These are phyloP conservation scores for Achaetomiella virescens DNA, from an alignment of 495 filamentous ascomycete genomes.

Conservation along the genomic window DNA sequence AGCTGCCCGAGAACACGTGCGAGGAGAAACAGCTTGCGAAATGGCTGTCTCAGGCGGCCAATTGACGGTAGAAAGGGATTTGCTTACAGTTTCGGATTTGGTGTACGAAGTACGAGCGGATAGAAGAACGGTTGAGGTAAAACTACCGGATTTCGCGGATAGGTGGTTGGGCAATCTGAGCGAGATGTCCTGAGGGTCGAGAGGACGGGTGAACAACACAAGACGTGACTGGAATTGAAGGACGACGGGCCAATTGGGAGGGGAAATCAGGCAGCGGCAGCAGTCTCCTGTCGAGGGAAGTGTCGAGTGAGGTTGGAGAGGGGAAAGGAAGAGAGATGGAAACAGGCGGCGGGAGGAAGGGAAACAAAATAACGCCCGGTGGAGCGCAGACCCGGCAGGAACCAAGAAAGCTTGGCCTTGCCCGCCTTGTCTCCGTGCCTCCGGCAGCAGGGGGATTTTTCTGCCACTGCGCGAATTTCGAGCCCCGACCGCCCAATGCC, in stretches of 20 bases:
- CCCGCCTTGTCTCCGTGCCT: conserved; percentile 8
- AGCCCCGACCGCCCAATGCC: conserved; percentile 10
- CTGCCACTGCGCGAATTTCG: conserved; percentile 22
- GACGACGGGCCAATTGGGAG: conserved; percentile 17
- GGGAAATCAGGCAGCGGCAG: conserved; percentile 8
- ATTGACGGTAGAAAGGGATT: conserved; percentile 1
- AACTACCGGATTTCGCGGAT: not conserved
- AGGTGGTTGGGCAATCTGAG: too few species aligned
- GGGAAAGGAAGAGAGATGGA: conserved; percentile 16
- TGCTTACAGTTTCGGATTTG: conserved; percentile 13
- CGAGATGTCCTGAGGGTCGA: not conserved
- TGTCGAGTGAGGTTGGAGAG: conserved; percentile 33
- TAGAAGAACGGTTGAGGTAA: not conserved
- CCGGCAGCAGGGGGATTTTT: conserved; percentile 8
- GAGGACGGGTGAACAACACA: conserved; percentile 30
- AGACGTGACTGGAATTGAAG: conserved; percentile 17
- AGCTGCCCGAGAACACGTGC: not conserved
- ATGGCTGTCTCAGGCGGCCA: not conserved
- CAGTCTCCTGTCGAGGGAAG: conserved; percentile 20
- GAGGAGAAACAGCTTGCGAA: not conserved
- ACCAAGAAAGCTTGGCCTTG: conserved; percentile 27
- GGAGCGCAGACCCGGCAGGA: conserved; percentile 11
- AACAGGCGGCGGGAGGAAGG: conserved; percentile 16
- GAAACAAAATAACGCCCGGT: conserved; percentile 28
- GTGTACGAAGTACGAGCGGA: not conserved